Conservation (phyloP, 2,329 filamentous ascomycete species). For the Neonectria neomacrospora region DNA sequence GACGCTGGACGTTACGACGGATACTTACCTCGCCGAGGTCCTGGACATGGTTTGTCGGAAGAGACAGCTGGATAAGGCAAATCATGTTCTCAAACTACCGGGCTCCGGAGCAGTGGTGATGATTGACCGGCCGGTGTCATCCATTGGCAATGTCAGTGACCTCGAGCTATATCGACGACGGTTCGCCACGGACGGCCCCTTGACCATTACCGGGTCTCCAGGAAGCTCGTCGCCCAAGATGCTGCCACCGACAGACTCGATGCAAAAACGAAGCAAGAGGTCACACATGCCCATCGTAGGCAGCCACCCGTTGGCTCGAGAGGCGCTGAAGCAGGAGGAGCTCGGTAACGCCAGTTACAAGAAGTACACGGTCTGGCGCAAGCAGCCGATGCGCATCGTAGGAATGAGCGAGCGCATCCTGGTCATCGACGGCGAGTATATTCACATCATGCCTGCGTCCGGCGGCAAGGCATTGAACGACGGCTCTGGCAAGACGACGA, state of each 20-base stretch:
- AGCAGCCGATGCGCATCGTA: slow-evolving; percentile 84
- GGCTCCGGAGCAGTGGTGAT: slow-evolving; percentile 80
- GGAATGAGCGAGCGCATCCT: slow-evolving; percentile 80
- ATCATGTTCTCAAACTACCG: slow-evolving; percentile 81
- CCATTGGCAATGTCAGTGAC: slow-evolving; percentile 78
- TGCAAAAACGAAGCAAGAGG: slow-evolving; percentile 63
- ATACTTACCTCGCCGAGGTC: slow-evolving; percentile 85
- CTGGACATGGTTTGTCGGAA: slow-evolving; percentile 82
- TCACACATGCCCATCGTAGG: slow-evolving; percentile 61
- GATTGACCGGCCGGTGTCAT: slow-evolving; percentile 81
- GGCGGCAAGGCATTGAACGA: slow-evolving; percentile 74
- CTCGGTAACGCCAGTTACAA: slow-evolving; percentile 71
- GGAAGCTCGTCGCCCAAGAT: slow-evolving; percentile 77
- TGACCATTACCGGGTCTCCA: slow-evolving; percentile 75
- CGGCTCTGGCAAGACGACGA: slow-evolving; percentile 76
- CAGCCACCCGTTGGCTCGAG: slow-evolving; percentile 74
- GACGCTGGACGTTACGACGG: slow-evolving; percentile 79
- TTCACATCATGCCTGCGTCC: slow-evolving; percentile 82
- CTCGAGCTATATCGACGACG: slow-evolving; percentile 80
- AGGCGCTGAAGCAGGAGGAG: slow-evolving; percentile 69
- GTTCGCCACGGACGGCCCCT: slow-evolving; percentile 78
- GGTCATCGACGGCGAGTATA: slow-evolving; percentile 85
- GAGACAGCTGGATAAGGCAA: slow-evolving; percentile 80
- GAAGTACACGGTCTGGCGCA: slow-evolving; percentile 82
- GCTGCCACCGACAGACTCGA: slow-evolving; percentile 61